A percentile compares a stretch with the other conserved stretches of the same genome.
These are phyloP conservation scores for Gossypium trilobum DNA, from an alignment of 441 rosid genomes.

Conservation along the genomic window DNA sequence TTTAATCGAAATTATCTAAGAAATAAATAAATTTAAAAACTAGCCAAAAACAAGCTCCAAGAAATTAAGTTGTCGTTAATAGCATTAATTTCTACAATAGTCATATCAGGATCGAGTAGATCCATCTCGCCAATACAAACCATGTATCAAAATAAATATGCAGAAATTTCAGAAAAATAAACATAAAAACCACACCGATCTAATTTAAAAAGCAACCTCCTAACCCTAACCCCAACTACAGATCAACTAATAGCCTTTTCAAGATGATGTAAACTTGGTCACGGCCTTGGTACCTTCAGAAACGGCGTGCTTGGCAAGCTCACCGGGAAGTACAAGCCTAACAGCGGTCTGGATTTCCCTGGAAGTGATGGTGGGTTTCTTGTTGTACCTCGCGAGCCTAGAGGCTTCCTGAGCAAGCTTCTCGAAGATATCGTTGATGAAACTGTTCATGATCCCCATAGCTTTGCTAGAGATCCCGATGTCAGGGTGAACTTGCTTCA, in stretches of 20 bases:
- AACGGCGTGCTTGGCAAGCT: slow-evolving; percentile 19
- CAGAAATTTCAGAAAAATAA: no score
- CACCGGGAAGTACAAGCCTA: slow-evolving; percentile 17
- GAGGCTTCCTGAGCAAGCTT: slow-evolving; percentile 21
- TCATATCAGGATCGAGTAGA: background rate
- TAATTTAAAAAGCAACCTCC: no score
- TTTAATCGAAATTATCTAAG: no score
- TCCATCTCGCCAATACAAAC: slow-evolving; percentile 5
- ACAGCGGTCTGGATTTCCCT: slow-evolving; percentile 17
- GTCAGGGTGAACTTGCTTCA: slow-evolving; percentile 37
- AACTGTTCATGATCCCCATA: slow-evolving; percentile 45
- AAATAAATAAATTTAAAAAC: no score
- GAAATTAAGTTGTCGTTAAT: background rate
- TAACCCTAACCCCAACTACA: slow-evolving; percentile 18
- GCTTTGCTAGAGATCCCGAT: slow-evolving; percentile 53
- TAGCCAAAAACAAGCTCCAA: no score
- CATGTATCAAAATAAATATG: background rate
- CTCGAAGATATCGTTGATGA: slow-evolving; percentile 42
- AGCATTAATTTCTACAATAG: background rate
- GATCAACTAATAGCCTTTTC: background rate
- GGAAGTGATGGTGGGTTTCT: slow-evolving; percentile 17
- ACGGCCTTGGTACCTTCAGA: slow-evolving; percentile 18
- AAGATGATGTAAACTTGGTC: slow-evolving; percentile 14
- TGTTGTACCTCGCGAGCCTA: slow-evolving; percentile 16
- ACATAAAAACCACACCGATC: no score